Evolutionary conservation across 108 stramenopile genomes (phyloP).

Genomic region (Aurantiochytrium sp.): DNA sequence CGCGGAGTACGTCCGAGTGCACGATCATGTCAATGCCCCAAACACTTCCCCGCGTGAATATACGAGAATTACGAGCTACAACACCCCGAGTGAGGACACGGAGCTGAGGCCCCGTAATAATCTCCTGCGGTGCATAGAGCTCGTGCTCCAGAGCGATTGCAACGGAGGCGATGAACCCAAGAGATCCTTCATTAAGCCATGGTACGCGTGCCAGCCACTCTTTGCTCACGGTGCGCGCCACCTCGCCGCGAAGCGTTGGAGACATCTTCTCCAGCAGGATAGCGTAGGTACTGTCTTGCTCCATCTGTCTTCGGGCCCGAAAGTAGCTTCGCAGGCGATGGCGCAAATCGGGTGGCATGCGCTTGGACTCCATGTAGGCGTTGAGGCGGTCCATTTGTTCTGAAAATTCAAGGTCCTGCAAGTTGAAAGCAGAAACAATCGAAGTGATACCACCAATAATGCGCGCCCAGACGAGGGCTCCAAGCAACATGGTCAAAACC

Average conservation of each 20-base stretch:
- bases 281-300: background rate
- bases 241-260: background rate
- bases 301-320: background rate
- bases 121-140: background rate
- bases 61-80: background rate
- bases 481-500: constrained; percentile 42
- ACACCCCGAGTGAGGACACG: background rate
- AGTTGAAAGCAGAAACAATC: background rate
- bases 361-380: background rate
- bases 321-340: background rate
- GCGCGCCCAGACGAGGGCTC: constrained; percentile 20
- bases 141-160: background rate
- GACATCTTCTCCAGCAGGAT: background rate
- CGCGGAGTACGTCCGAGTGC: background rate
- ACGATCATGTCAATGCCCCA: constrained; percentile 13
- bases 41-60: background rate
- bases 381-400: constrained; percentile 13
- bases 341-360: background rate
- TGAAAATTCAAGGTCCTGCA: background rate
- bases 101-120: background rate
- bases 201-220: constrained; percentile 12
- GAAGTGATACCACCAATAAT: background rate
- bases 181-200: background rate
- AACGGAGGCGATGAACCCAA: background rate
- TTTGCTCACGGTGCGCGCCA: background rate